These are phyloP conservation scores for Cymbopogon flexuosus DNA, from an alignment of 202 grass and related monocot genomes.

Conservation along the genomic window DNA sequence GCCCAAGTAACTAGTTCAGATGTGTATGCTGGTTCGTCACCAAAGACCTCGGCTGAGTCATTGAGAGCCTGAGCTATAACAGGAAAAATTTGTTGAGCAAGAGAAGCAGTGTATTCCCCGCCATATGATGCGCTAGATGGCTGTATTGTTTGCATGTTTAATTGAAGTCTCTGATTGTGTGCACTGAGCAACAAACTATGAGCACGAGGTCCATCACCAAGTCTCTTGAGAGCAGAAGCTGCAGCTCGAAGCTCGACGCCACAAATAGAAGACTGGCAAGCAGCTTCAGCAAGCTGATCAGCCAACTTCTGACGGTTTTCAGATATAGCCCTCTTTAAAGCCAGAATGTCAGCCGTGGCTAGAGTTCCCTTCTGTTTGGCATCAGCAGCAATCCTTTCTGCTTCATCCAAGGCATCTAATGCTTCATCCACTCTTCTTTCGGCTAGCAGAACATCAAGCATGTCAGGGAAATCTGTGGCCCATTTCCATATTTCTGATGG, in stretches of 20 bases:
- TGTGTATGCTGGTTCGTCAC: constrained; percentile 66
- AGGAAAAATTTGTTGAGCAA: constrained; percentile 86
- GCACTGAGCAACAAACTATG: constrained; percentile 81
- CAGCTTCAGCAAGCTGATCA: constrained; percentile 84
- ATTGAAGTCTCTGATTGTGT: constrained; percentile 80
- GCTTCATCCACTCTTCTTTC: constrained; percentile 90
- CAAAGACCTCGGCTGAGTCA: constrained; percentile 78
- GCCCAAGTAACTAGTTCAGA: constrained; percentile 92
- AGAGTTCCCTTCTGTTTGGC: constrained; percentile 57
- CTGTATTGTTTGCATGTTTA: constrained; percentile 74
- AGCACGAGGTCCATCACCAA: constrained; percentile 84
- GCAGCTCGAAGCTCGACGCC: constrained; percentile 77
- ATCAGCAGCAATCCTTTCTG: constrained; percentile 55
- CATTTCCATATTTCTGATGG: constrained; percentile 72
- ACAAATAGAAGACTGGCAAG: constrained; percentile 72
- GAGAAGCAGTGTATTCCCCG: constrained; percentile 70
- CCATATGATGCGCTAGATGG: constrained; percentile 65
- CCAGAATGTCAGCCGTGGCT: constrained; percentile 39
- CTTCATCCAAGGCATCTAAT: constrained; percentile 80
- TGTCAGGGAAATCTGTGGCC: constrained; percentile 68
- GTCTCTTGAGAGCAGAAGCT: constrained; percentile 80
- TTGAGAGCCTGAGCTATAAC: constrained; percentile 73
- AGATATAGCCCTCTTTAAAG: constrained; percentile 51
- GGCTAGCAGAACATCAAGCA: constrained; percentile 73
- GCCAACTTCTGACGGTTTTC: constrained; percentile 62